Percentiles rank a stretch among this genome's conserved stretches.
Evolutionary conservation across 371 early-diverging fungal species (phyloP).

Genomic region (Choanephora cucurbitarum): DNA sequence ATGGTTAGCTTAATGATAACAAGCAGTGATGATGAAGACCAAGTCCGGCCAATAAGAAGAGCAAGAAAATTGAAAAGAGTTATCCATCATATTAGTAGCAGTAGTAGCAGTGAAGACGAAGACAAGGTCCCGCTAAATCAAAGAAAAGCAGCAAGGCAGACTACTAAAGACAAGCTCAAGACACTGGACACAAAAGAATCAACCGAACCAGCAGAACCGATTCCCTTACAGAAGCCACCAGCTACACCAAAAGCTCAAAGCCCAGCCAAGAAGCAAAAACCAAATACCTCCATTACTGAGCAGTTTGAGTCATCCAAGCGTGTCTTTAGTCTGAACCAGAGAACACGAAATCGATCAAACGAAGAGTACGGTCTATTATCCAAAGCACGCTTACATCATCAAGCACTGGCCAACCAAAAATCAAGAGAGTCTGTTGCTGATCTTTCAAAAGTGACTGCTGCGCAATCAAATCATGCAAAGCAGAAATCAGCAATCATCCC

Average conservation of each 20-base stretch:
- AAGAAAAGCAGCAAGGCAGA: slow-evolving; percentile 4
- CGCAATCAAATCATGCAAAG: not conserved
- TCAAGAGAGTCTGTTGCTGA: too few relatives aligned
- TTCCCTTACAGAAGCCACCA: not conserved
- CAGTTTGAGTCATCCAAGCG: slow-evolving; percentile 4
- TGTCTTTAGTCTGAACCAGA: not conserved
- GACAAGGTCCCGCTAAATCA: slow-evolving; percentile 19
- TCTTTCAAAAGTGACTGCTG: too few relatives aligned
- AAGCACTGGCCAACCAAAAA: not conserved
- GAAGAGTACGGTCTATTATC: not conserved
- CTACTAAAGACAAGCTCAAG: not conserved
- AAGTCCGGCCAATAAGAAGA: not conserved
- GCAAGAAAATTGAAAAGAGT: slow-evolving; percentile 8
- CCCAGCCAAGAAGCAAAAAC: not conserved
- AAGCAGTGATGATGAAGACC: not conserved
- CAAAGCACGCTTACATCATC: not conserved
- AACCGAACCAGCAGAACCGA: not conserved
- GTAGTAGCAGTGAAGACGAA: slow-evolving; percentile 14
- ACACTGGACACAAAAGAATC: not conserved
- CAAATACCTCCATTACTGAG: not conserved
- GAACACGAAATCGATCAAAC: not conserved
- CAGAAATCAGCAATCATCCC: not conserved
- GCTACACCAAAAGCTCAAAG: not conserved
- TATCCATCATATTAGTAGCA: slow-evolving; percentile 10
- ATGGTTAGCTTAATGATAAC: not conserved